Percentiles rank a stretch among this genome's conserved stretches.
Evolutionary conservation across 768 basidiomycete species (phyloP).

Genomic region (Mycena indigotica): DNA sequence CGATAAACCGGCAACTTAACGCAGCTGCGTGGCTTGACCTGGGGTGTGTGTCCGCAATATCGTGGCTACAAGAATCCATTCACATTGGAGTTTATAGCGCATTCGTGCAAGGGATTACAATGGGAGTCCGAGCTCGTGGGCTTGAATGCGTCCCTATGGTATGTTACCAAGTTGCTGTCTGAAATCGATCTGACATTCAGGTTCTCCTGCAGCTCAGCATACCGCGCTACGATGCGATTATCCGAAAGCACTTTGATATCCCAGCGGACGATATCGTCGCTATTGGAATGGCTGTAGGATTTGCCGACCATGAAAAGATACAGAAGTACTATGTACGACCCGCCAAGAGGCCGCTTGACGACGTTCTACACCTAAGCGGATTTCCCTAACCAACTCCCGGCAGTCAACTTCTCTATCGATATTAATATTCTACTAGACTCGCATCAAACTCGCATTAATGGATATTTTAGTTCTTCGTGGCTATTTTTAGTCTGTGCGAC

Average conservation of each 20-base stretch:
- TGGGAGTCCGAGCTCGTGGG: slow-evolving; percentile 20
- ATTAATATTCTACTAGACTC: background rate
- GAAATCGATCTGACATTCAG: too few relatives aligned
- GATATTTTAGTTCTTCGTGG: background rate
- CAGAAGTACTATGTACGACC: slow-evolving; percentile 8
- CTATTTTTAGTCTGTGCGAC: background rate
- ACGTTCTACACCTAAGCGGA: slow-evolving; percentile 3
- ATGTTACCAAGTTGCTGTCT: background rate
- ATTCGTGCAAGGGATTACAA: slow-evolving; percentile 20
- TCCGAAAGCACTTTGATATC: slow-evolving; percentile 17
- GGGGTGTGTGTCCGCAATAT: slow-evolving; percentile 3
- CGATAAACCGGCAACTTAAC: slow-evolving; percentile 7
- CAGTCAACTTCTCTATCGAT: background rate
- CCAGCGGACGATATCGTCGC: slow-evolving; percentile 17
- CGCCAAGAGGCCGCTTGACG: slow-evolving; percentile 2
- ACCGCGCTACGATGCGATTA: slow-evolving; percentile 11
- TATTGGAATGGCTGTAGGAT: slow-evolving; percentile 16
- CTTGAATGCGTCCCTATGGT: slow-evolving; percentile 19
- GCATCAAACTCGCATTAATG: background rate
- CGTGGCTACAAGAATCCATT: too few relatives aligned
- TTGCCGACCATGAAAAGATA: slow-evolving; percentile 17
- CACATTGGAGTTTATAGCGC: background rate
- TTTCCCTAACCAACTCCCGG: background rate
- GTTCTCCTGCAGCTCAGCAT: slow-evolving; percentile 13
- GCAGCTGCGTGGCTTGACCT: slow-evolving; percentile 21